Base-by-base conservation (phyloP, 805 yeast species). In the Candida berthetii region DNA sequence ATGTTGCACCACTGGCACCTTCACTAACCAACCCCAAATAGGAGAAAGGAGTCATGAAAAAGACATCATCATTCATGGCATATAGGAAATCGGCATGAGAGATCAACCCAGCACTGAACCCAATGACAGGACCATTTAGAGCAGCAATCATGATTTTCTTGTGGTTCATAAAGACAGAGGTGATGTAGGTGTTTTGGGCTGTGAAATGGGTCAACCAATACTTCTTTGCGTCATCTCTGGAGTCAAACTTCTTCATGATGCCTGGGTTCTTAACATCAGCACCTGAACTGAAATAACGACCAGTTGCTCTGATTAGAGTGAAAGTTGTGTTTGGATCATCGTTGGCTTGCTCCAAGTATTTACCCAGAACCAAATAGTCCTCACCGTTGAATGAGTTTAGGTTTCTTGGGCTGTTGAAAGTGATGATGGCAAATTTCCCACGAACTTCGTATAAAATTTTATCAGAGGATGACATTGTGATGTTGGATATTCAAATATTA, bases 61-160 rank as follows among this genome's bases (percentile, higher is more conserved):
- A 74, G 38, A 76, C 72, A 31, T 71, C 66, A 36, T 71, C 74
- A 52, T 80, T 77, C 49, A 71, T 74, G 13, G 82, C 81, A 55
- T 85, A 87, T 9, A 88, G 70, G 44, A 88, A 69, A 61, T 88
- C 96, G 61, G 85, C 78, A 41, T 84, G 64, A n/a, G 82, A 75
- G 11, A 86, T 80, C 40, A 88, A 60, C 0, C 89, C 88, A 2
- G 90, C 78, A 27, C 80, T 68, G 44, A 88, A 70, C 0, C 96
- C 96, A 44, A 88, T 74, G 5, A 79, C 95, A 0, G 96, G 96
- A 0, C 96, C 96, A 57, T 88, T 88, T 43, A 88, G 68, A 3
- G 88, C 90, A 35, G 78, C 76, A 22, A 80, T 80, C 31, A 88
- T 64, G 8, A 86, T 68, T 57, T 88, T 88, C 9, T 71, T 62